Conservation (phyloP, 306 rosid genomes). For the Glycine tomentella region DNA sequence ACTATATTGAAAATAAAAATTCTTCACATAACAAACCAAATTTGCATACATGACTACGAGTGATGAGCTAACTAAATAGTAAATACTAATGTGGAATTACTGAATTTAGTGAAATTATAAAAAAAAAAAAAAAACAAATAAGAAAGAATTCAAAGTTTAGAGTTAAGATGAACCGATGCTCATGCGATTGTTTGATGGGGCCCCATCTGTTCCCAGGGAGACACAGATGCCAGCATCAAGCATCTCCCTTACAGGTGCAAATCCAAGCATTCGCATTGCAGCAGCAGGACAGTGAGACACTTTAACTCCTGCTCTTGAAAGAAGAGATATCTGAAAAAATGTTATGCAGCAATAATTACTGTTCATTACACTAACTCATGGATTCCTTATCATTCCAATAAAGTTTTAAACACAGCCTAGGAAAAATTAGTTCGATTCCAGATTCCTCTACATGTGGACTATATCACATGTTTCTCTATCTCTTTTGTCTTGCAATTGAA, state of each 20-base stretch:
- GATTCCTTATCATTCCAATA: slow-evolving; percentile 1
- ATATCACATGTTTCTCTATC: background rate
- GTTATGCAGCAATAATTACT: background rate
- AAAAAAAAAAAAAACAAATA: slow-evolving; percentile 7
- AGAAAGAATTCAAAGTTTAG: slow-evolving; percentile 27
- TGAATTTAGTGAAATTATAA: slow-evolving; percentile 12
- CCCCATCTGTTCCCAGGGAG: slow-evolving; percentile 93
- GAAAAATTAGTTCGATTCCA: slow-evolving; percentile 6
- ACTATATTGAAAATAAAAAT: slow-evolving; percentile 19
- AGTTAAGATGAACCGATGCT: slow-evolving; percentile 73
- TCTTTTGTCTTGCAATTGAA: background rate
- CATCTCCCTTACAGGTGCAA: slow-evolving; percentile 94
- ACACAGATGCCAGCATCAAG: slow-evolving; percentile 81
- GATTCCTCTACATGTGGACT: background rate
- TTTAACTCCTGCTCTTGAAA: slow-evolving; percentile 78
- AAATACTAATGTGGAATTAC: background rate
- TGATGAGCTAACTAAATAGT: slow-evolving; percentile 11
- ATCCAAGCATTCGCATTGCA: slow-evolving; percentile 97
- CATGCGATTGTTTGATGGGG: slow-evolving; percentile 95
- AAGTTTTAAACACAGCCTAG: background rate
- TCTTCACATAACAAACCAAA: slow-evolving; percentile 33
- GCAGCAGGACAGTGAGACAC: slow-evolving; percentile 92
- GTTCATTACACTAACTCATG: slow-evolving; percentile 17
- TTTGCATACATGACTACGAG: background rate
- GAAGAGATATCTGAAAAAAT: slow-evolving; percentile 72